Conservation (phyloP, 1,284 basidiomycete species). For the Pseudozyma thailandica region DNA sequence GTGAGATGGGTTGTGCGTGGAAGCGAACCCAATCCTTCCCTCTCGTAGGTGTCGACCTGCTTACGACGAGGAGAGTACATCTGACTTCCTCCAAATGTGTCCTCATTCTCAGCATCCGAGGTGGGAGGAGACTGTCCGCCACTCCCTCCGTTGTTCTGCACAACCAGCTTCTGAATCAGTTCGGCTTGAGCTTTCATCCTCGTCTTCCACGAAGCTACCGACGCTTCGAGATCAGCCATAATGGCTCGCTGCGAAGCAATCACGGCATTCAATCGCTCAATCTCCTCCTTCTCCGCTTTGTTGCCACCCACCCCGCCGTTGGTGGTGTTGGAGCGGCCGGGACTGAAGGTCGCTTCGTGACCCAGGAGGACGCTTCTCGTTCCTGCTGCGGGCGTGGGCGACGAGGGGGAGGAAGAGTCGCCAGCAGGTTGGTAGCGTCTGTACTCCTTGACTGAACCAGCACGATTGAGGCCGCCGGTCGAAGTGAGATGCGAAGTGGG, state of each 20-base stretch:
- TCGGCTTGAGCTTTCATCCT: constrained; percentile 54
- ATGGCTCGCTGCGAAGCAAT: constrained; percentile 54
- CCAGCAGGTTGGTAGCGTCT: constrained; percentile 25
- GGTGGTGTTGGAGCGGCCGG: neutral
- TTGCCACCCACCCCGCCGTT: neutral
- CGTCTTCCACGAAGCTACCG: constrained; percentile 57
- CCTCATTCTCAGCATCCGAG: constrained; percentile 26
- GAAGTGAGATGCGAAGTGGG: too few species aligned
- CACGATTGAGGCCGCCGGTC: constrained; percentile 31
- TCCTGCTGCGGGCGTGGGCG: constrained; percentile 14
- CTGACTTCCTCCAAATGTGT: neutral
- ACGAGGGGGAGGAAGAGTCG: constrained; percentile 1
- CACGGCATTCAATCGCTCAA: constrained; percentile 57
- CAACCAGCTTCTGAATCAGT: constrained; percentile 52
- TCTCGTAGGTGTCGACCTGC: neutral
- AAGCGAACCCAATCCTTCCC: constrained; percentile 3
- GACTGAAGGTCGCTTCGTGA: constrained; percentile 7
- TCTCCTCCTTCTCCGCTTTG: constrained; percentile 53
- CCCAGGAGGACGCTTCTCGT: constrained; percentile 24
- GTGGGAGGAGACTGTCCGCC: constrained; percentile 9
- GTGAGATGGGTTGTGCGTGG: constrained; percentile 38
- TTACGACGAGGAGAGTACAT: constrained; percentile 4
- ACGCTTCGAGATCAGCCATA: constrained; percentile 59
- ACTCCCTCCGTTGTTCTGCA: constrained; percentile 4
- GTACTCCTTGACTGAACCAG: constrained; percentile 59